phyloP scores from a whole-genome alignment of 495 filamentous ascomycete species.

The Articulospora tetracladia region DNA sequence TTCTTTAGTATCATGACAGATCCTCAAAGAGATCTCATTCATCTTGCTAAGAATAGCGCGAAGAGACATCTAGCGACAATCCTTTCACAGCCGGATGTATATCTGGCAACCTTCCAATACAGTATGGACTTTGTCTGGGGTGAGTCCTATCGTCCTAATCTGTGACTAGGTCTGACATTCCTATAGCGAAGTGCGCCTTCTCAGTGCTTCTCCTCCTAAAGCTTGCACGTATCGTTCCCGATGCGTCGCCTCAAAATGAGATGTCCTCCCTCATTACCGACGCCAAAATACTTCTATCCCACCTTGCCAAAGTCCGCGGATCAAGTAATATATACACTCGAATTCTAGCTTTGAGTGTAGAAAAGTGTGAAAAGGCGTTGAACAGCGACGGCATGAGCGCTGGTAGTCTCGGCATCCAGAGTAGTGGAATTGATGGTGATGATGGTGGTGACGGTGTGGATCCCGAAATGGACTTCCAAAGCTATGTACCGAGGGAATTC shows the following conservation, averaged over 20 bases:
- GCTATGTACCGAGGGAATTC: constrained; percentile 48
- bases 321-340: constrained; percentile 36
- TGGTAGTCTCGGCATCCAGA: neutral
- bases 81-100: constrained; percentile 35
- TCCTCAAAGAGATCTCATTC: constrained; percentile 37
- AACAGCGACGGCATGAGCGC: constrained; percentile 23
- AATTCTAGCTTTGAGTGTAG: constrained; percentile 37
- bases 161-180: neutral
- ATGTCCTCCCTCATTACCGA: constrained; percentile 38
- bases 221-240: constrained; percentile 42
- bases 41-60: constrained; percentile 43
- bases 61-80: constrained; percentile 47
- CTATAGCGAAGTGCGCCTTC: constrained; percentile 44
- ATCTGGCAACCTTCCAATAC: constrained; percentile 46
- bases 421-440: neutral
- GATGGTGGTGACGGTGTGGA: constrained; percentile 32
- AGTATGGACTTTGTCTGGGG: constrained; percentile 54
- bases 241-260: constrained; percentile 31
- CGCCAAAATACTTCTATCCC: constrained; percentile 38
- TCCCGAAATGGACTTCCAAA: constrained; percentile 45
- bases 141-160: neutral
- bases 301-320: constrained; percentile 36
- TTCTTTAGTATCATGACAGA: constrained; percentile 34
- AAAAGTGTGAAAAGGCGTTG: constrained; percentile 43
- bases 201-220: constrained; percentile 43